A percentile compares a stretch with the other conserved stretches of the same genome.
phyloP scores from a whole-genome alignment of 768 basidiomycete species.

The Vishniacozyma victoriae region DNA sequence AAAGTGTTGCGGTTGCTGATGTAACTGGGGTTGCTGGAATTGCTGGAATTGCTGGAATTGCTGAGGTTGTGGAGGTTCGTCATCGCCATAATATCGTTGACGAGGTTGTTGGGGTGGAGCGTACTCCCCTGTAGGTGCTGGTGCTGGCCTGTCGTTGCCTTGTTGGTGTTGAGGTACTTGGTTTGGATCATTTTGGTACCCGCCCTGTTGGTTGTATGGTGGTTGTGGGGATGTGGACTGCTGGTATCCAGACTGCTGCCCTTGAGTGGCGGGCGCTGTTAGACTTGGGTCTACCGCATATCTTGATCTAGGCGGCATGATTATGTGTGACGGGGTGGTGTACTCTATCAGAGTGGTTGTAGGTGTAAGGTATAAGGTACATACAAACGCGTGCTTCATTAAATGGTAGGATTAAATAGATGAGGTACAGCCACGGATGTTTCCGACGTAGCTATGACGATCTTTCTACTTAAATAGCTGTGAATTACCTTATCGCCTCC shows the following conservation, averaged over 20 bases:
- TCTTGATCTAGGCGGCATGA: slow-evolving; percentile 39
- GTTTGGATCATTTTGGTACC: slow-evolving; percentile 13
- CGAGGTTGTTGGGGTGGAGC: slow-evolving; percentile 15
- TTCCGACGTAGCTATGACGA: too few relatives aligned
- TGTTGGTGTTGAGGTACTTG: slow-evolving; percentile 26
- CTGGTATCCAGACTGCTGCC: slow-evolving; percentile 12
- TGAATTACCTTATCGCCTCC: too few relatives aligned
- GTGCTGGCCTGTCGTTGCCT: slow-evolving; percentile 16
- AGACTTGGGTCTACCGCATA: slow-evolving; percentile 44
- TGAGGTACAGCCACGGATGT: too few relatives aligned
- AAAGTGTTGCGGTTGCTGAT: slow-evolving; percentile 1
- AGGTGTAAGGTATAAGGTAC: too few relatives aligned
- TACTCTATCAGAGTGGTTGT: too few relatives aligned
- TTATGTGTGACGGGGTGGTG: too few relatives aligned
- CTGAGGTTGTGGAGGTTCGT: slow-evolving; percentile 14
- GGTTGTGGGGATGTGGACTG: background rate
- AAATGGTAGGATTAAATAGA: too few relatives aligned
- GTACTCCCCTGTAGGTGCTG: slow-evolving; percentile 15
- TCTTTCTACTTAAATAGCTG: too few relatives aligned
- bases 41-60: slow-evolving; percentile 10
- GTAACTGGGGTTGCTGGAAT: slow-evolving; percentile 5
- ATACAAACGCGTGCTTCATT: too few relatives aligned
- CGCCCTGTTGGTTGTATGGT: slow-evolving; percentile 1
- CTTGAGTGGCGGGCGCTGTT: slow-evolving; percentile 5
- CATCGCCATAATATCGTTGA: slow-evolving; percentile 9